Base-by-base conservation (phyloP, 2,329 filamentous ascomycete species). In the Decorospora gaudefroyi region DNA sequence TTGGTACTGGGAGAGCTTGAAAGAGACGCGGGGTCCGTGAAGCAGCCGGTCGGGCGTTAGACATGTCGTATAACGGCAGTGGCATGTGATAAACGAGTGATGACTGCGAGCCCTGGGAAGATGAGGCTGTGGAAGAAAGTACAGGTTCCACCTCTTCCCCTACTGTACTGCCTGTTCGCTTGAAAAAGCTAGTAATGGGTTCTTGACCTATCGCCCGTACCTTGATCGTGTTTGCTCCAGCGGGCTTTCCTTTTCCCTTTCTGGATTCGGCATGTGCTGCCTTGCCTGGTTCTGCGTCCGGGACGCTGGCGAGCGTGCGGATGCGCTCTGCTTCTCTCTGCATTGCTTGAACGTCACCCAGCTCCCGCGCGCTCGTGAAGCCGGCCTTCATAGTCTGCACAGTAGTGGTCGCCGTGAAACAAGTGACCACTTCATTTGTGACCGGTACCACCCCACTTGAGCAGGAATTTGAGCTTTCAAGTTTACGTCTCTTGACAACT, bases 171-270 rank as follows among this genome's bases (percentile, higher is more conserved):
- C 36, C 44, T 15, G 67, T 59, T 51, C 65, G 67, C 11, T 65
- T 65, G 53, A 82, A 82, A 64, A 81, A 82, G 44, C 64, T 75
- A 3, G 75, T 74, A 31, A 83, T 78, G 34, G 67, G 76, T 17
- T 75, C 76, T 59, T 82, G 79, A 1, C 73, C 75, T 48, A 73
- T 68, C 15, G 62, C 68, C 57, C 69, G 71, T 38, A 69, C 70
- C 61, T 71, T 69, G 3, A 32, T 32, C 23, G 43, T 44, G 28
- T 58, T 68, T 8, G 49, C 45, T 8, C 49, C 51, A 2, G 42
- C 23, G 4, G 45, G 17, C 11, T 58, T 61, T 8, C 45, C 27
- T 32, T 55, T 62, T 42, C 31, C 57, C 48, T 38, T 53, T 55
- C 67, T 42, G 48, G 60, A 47, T 62, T 72, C 43, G 42, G 66